Conservation (phyloP, 163 green algal genomes). For the Smithsoniella earleae region DNA sequence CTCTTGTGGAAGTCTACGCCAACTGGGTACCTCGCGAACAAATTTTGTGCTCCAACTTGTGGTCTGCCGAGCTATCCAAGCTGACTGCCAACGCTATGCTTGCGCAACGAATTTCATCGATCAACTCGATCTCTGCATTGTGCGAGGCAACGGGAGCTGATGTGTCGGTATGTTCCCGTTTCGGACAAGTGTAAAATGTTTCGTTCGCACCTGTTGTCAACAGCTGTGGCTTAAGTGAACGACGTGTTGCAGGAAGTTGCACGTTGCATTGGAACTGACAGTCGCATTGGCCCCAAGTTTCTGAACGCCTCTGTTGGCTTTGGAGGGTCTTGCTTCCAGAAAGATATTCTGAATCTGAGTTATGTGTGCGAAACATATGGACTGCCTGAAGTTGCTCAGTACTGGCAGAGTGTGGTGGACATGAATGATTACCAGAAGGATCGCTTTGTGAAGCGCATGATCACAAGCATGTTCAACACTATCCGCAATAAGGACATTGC, state of each 20-base stretch:
- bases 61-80: slow-evolving; percentile 97
- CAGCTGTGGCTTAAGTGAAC: no score
- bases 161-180: no score
- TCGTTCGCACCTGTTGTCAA: no score
- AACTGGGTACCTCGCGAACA: slow-evolving; percentile 90
- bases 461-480: slow-evolving; percentile 98
- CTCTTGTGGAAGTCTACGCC: slow-evolving; percentile 68
- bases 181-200: no score
- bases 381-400: slow-evolving; percentile 85
- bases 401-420: slow-evolving; percentile 79
- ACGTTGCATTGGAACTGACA: slow-evolving; percentile 85
- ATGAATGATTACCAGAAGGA: slow-evolving; percentile 99
- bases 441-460: slow-evolving; percentile 92
- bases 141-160: slow-evolving; percentile 90
- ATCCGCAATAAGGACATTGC: slow-evolving; percentile 89
- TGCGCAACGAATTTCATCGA: slow-evolving; percentile 94
- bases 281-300: slow-evolving; percentile 93
- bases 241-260: slow-evolving; percentile 49
- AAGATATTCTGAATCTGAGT: slow-evolving; percentile 99
- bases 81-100: slow-evolving; percentile 98
- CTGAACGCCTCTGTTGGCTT: slow-evolving; percentile 96
- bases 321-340: slow-evolving; percentile 98
- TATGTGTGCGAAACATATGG: slow-evolving; percentile 97
- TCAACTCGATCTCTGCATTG: slow-evolving; percentile 97
- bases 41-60: slow-evolving; percentile 92